These are phyloP conservation scores for Pyrenochaeta sp. DNA, from an alignment of 2,329 filamentous ascomycete genomes.

Conservation along the genomic window DNA sequence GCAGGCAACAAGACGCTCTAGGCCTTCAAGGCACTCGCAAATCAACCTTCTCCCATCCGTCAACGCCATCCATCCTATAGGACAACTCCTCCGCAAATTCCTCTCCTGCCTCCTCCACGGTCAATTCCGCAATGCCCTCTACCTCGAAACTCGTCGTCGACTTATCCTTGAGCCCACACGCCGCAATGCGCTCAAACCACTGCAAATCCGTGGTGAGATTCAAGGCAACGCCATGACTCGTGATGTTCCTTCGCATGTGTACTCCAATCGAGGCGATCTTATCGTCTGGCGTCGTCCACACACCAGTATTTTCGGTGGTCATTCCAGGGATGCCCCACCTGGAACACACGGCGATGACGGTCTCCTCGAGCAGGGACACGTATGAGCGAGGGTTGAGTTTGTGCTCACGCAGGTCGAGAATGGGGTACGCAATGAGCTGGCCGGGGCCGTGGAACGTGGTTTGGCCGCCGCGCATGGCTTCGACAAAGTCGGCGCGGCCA, in stretches of 20 bases:
- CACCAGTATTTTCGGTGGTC: slow-evolving; percentile 79
- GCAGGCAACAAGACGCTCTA: background rate
- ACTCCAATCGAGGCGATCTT: slow-evolving; percentile 94
- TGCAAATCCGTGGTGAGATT: slow-evolving; percentile 72
- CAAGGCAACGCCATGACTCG: slow-evolving; percentile 82
- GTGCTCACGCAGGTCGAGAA: slow-evolving; percentile 79
- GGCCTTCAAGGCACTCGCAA: slow-evolving; percentile 14
- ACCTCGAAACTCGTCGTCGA: slow-evolving; percentile 75
- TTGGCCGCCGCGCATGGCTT: slow-evolving; percentile 83
- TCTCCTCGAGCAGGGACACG: slow-evolving; percentile 78
- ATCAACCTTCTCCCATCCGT: slow-evolving; percentile 20
- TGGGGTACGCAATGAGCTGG: slow-evolving; percentile 90
- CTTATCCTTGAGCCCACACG: slow-evolving; percentile 85
- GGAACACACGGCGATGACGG: slow-evolving; percentile 71
- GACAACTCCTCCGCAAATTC: slow-evolving; percentile 52
- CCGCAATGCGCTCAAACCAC: slow-evolving; percentile 80
- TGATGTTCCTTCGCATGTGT: slow-evolving; percentile 85
- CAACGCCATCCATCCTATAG: slow-evolving; percentile 27
- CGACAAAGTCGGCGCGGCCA: slow-evolving; percentile 66
- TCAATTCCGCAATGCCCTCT: slow-evolving; percentile 53
- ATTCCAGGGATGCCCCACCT: slow-evolving; percentile 67
- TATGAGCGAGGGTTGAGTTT: slow-evolving; percentile 76
- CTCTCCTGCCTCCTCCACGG: slow-evolving; percentile 49
- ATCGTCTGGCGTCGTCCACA: slow-evolving; percentile 66
- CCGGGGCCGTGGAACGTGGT: slow-evolving; percentile 96